Base-by-base conservation (phyloP, 2,329 filamentous ascomycete species). In the Monosporascus sp. region DNA sequence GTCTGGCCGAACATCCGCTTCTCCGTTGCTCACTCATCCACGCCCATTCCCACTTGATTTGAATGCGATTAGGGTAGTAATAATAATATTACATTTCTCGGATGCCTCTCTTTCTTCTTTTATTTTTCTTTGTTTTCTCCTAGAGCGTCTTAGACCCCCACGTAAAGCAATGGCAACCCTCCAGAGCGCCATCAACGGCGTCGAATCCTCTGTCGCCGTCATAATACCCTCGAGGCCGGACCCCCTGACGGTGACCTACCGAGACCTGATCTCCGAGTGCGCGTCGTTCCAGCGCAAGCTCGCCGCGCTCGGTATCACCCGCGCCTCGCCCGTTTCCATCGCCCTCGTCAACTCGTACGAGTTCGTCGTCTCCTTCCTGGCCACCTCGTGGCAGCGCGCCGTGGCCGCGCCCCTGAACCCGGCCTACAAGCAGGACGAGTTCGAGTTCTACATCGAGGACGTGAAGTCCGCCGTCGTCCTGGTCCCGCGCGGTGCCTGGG, bases 371-470 rank as follows among this genome's bases (percentile, higher is more conserved):
- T 85, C 89, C 2, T 96, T 95, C 72, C 80, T 95, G 45, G 90
- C 89, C n/a, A 81, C 85, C 19, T 84, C 89, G n/a, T 91, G 87
- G 84, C 90, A 94, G 74, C 82, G 91, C 63, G 88, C 79, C 31
- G 87, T 94, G 61, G 90, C 90, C 7, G 91, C 91, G 3, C 91
- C 90, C n/a, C 76, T 96, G 60, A 95, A 96, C 70, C 85, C 90
- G 41, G 87, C 86, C 45, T 95, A 95, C 77, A 95, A 92, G 75
- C 89, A 94, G 72, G 86, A 86, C 53, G 90, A 95, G 70, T 94
- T 93, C 68, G 90, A 94, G 69, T 95, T 95, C 72, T 95, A 94
- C 72, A 93, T 96, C 65, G 87, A 91, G 59, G 90, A 96, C 68
- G 78, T 95, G 62, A 89, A 86, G 67, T 93, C 90, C 5, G 86